Conservation (phyloP, 2,329 filamentous ascomycete species). For the Claviceps sorghi region DNA sequence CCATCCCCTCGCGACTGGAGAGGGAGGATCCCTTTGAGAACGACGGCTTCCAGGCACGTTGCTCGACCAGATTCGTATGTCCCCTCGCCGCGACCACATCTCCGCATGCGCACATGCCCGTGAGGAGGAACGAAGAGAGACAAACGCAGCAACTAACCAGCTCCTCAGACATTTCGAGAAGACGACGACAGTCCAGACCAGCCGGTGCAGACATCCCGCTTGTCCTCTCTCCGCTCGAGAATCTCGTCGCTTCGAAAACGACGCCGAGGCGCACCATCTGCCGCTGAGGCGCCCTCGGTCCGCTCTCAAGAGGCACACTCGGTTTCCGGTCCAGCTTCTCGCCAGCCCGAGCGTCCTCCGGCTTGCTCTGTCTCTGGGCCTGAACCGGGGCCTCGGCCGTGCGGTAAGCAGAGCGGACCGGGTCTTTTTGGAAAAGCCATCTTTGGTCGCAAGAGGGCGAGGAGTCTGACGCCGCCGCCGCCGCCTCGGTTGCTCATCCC, state of each 20-base stretch:
- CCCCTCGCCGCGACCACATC: background rate
- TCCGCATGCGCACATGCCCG: no score
- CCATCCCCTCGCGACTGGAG: conserved; percentile 21
- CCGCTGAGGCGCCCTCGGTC: background rate
- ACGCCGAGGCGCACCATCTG: background rate
- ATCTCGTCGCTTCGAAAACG: background rate
- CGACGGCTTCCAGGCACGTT: conserved; percentile 18
- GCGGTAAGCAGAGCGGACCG: background rate
- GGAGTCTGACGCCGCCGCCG: conserved; percentile 6
- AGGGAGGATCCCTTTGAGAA: conserved; percentile 21
- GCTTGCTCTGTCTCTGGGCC: background rate
- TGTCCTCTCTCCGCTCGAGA: background rate
- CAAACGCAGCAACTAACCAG: background rate
- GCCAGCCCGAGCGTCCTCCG: background rate
- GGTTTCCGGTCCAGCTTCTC: no score
- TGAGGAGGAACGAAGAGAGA: no score
- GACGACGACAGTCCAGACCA: background rate
- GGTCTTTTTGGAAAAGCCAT: background rate
- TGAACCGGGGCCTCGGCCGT: no score
- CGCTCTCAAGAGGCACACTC: background rate
- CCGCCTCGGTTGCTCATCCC: background rate
- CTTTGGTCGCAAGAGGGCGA: conserved; percentile 10
- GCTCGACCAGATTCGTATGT: conserved; percentile 16
- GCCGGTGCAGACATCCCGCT: background rate
- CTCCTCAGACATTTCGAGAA: background rate